These are phyloP conservation scores for Tylopilus balloui DNA, from an alignment of 768 basidiomycete genomes.

Conservation along the genomic window DNA sequence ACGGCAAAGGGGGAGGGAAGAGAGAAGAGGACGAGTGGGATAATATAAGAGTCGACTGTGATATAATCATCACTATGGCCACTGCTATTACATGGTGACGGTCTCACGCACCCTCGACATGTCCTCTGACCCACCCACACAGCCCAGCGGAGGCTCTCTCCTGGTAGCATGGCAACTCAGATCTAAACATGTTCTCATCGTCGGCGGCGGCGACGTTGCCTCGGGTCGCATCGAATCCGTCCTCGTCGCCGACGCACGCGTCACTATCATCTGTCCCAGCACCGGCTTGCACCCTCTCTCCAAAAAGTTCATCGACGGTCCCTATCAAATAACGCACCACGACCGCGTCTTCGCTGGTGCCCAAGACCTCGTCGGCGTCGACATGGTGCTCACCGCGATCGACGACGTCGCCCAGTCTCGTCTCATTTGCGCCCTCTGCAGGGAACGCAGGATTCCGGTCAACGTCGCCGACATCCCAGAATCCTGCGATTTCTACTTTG, in stretches of 20 bases:
- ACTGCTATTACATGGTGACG: too few species aligned
- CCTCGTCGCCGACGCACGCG: slow-evolving; percentile 71
- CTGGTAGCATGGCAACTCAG: slow-evolving; percentile 93
- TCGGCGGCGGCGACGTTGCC: slow-evolving; percentile 93
- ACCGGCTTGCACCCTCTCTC: slow-evolving; percentile 62
- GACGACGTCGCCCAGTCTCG: slow-evolving; percentile 73
- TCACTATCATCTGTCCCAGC: slow-evolving; percentile 73
- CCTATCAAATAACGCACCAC: slow-evolving; percentile 55
- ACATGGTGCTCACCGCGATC: slow-evolving; percentile 93
- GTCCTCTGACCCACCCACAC: slow-evolving; percentile 8
- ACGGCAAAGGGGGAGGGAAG: background rate
- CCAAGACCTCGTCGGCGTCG: slow-evolving; percentile 62
- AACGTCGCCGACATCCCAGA: slow-evolving; percentile 97
- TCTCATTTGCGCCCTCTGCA: slow-evolving; percentile 65
- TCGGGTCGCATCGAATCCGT: slow-evolving; percentile 83
- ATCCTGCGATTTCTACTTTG: slow-evolving; percentile 98
- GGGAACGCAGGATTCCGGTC: slow-evolving; percentile 70
- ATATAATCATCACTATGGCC: background rate
- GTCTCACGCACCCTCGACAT: slow-evolving; percentile 3
- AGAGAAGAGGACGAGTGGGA: background rate
- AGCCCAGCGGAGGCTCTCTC: slow-evolving; percentile 61
- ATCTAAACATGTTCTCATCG: slow-evolving; percentile 76
- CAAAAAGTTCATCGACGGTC: slow-evolving; percentile 44
- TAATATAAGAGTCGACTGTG: background rate
- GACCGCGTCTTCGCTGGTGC: slow-evolving; percentile 63